Percentiles rank a stretch among this genome's conserved stretches.
phyloP scores from a whole-genome alignment of 2,329 filamentous ascomycete species.

The Penicillium sp. region DNA sequence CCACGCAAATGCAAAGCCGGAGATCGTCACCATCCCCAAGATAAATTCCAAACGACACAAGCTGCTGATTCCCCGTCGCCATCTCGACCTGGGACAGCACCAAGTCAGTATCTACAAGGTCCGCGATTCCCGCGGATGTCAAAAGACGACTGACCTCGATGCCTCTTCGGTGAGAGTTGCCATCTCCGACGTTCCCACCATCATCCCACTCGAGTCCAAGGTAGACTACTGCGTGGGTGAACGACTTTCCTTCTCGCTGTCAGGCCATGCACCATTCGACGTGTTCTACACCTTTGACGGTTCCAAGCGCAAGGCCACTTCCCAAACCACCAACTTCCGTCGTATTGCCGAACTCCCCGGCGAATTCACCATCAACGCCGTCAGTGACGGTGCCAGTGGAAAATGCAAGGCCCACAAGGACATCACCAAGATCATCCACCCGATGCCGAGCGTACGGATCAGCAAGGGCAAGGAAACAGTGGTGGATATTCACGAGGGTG shows the following conservation, averaged over 20 bases:
- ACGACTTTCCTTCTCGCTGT: conserved; percentile 84
- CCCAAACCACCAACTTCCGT: conserved; percentile 72
- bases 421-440: conserved; percentile 79
- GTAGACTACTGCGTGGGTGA: conserved; percentile 94
- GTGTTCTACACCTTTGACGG: conserved; percentile 88
- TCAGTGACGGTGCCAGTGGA: conserved; percentile 77
- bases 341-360: conserved; percentile 90
- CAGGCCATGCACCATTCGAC: conserved; percentile 86
- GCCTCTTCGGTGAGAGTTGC: conserved; percentile 80
- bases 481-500: conserved; percentile 94
- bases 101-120: conserved; percentile 86
- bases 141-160: conserved; percentile 67
- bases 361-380: conserved; percentile 77
- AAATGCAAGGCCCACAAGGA: conserved; percentile 78
- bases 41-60: conserved; percentile 71
- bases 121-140: conserved; percentile 80
- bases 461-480: conserved; percentile 75
- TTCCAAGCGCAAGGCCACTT: conserved; percentile 69
- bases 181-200: conserved; percentile 87
- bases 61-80: conserved; percentile 77
- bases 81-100: conserved; percentile 84
- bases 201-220: conserved; percentile 79
- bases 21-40: conserved; percentile 75
- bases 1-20: conserved; percentile 72
- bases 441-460: conserved; percentile 85